Percentiles rank a stretch among this genome's conserved stretches.
Conservation (phyloP, 768 basidiomycete genomes). For the Hygrophoropsis aurantiaca region DNA sequence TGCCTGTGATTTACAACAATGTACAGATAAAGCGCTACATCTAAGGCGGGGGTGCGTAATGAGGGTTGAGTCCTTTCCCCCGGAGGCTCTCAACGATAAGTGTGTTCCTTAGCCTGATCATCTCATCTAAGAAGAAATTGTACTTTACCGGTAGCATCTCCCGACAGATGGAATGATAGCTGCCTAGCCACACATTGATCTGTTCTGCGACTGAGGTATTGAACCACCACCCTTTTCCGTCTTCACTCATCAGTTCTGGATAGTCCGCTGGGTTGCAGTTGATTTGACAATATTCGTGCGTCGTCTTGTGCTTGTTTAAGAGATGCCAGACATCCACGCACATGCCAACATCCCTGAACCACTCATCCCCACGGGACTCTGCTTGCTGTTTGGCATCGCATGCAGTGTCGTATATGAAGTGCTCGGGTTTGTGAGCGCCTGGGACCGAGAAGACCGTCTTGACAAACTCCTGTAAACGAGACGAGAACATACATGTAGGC, state of each 20-base stretch:
- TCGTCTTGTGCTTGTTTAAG: constrained; percentile 33
- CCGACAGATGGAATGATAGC: constrained; percentile 26
- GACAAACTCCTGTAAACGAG: constrained; percentile 16
- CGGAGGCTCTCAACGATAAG: too few species aligned
- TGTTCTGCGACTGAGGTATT: constrained; percentile 36
- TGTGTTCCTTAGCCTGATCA: too few species aligned
- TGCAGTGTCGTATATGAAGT: constrained; percentile 28
- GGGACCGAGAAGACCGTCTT: constrained; percentile 10
- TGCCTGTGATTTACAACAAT: too few species aligned
- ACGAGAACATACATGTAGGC: constrained; percentile 18
- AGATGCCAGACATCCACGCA: constrained; percentile 39
- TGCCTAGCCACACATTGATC: constrained; percentile 39
- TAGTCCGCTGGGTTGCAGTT: constrained; percentile 30
- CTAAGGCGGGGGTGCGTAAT: too few species aligned
- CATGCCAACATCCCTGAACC: constrained; percentile 22
- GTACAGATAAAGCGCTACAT: too few species aligned
- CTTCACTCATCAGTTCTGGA: constrained; percentile 25
- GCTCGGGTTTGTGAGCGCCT: constrained; percentile 14
- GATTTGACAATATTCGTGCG: constrained; percentile 19
- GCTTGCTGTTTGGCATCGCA: constrained; percentile 23
- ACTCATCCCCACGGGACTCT: constrained; percentile 7
- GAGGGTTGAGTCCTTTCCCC: too few species aligned
- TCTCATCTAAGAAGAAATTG: constrained; percentile 38
- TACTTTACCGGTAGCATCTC: constrained; percentile 33
- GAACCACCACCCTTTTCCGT: constrained; percentile 31